These are phyloP conservation scores for Leccinellum rugosiceps DNA, from an alignment of 768 basidiomycete genomes.

Conservation along the genomic window DNA sequence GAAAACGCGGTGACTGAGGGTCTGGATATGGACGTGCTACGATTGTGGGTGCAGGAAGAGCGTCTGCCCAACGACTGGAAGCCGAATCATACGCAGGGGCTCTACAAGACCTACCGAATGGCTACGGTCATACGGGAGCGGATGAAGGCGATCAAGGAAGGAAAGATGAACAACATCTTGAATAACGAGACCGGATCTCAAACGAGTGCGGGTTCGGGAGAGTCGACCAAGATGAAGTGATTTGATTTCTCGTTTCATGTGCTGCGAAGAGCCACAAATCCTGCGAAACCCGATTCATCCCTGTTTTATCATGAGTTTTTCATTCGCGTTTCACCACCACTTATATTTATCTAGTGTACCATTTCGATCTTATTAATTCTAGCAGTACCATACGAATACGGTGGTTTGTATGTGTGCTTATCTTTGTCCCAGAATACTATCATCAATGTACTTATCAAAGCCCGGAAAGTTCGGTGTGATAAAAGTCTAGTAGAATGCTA, in stretches of 20 bases:
- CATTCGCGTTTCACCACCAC: neutral
- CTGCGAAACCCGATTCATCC: neutral
- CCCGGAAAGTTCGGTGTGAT: no score
- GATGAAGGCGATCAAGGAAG: slow-evolving; percentile 22
- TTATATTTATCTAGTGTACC: neutral
- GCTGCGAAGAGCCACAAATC: neutral
- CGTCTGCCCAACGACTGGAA: slow-evolving; percentile 43
- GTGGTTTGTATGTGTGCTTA: neutral
- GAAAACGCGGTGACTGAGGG: slow-evolving; percentile 39
- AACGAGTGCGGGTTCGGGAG: neutral
- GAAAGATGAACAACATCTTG: slow-evolving; percentile 18
- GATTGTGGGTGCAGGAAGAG: slow-evolving; percentile 50
- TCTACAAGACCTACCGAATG: slow-evolving; percentile 31
- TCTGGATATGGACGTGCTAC: slow-evolving; percentile 43
- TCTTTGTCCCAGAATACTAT: neutral
- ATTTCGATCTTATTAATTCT: neutral
- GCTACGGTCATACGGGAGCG: slow-evolving; percentile 25
- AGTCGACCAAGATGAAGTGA: slow-evolving; percentile 20
- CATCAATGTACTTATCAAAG: no score
- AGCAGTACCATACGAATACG: neutral
- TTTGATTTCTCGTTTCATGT: neutral
- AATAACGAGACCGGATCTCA: slow-evolving; percentile 7
- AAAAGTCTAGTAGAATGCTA: no score
- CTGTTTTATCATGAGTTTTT: neutral
- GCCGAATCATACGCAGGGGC: slow-evolving; percentile 29